A percentile compares a stretch with the other conserved stretches of the same genome.
These are phyloP conservation scores for Chlamydomonas schloesseri DNA, from an alignment of 139 green algal species.

Conservation along the genomic window DNA sequence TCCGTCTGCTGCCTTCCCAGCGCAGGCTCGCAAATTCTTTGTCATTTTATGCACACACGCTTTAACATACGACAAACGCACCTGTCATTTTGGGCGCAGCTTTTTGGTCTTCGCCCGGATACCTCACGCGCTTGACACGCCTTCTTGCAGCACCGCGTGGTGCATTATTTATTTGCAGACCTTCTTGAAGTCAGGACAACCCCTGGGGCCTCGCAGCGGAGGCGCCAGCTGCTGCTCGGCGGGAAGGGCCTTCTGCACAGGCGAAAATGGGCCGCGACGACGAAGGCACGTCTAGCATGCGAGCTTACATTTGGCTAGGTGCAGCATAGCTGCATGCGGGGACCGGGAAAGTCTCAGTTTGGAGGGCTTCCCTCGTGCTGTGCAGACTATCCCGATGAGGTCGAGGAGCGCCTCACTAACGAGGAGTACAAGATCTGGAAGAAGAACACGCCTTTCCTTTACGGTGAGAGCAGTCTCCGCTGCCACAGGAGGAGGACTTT, in stretches of 20 bases:
- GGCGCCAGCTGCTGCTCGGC: neutral
- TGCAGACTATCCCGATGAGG: slow-evolving; percentile 53
- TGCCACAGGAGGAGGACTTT: too few relatives aligned
- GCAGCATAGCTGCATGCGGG: too few relatives aligned
- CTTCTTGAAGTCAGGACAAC: neutral
- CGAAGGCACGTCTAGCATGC: neutral
- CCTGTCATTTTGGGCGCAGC: too few relatives aligned
- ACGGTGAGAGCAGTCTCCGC: slow-evolving; percentile 72
- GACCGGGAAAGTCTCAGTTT: neutral
- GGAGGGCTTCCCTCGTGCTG: neutral
- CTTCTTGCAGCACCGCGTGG: too few relatives aligned
- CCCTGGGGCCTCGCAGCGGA: neutral
- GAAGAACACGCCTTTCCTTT: slow-evolving; percentile 99
- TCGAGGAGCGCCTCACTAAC: slow-evolving; percentile 91
- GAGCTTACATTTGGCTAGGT: neutral
- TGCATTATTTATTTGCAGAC: neutral
- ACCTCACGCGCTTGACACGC: too few relatives aligned
- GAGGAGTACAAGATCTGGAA: slow-evolving; percentile 99
- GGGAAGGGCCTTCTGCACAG: neutral
- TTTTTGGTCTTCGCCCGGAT: too few relatives aligned
- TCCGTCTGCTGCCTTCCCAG: too few relatives aligned
- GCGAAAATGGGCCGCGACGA: slow-evolving; percentile 30
- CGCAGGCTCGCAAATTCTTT: too few relatives aligned
- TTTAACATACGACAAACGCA: too few relatives aligned
- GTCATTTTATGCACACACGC: too few relatives aligned